Evolutionary conservation across 2,329 filamentous ascomycete species (phyloP).

Genomic region (Paraphoma sp.): DNA sequence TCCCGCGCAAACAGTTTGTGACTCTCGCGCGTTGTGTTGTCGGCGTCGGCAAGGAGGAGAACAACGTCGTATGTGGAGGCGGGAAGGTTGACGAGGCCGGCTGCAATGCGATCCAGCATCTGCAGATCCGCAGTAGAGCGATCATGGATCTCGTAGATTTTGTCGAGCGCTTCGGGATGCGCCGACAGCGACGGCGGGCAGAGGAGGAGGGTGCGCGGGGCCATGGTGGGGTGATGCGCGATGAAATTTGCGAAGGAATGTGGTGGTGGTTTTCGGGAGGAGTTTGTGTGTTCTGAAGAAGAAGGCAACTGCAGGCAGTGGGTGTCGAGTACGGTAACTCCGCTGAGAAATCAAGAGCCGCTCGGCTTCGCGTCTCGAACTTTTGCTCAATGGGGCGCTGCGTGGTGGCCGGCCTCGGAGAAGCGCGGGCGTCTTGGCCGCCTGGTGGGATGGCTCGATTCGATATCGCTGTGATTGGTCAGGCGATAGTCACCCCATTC

Average conservation of each 20-base stretch:
- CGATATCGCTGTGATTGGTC: not conserved
- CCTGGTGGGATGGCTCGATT: not conserved
- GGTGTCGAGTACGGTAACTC: not conserved
- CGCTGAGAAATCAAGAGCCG: conserved; percentile 16
- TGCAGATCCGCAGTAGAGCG: conserved; percentile 84
- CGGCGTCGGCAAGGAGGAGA: conserved; percentile 80
- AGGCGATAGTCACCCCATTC: not conserved
- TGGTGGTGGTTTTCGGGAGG: not conserved
- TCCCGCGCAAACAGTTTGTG: conserved; percentile 69
- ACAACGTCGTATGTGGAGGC: conserved; percentile 81
- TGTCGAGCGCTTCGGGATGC: conserved; percentile 78
- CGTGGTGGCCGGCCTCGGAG: conserved; percentile 33
- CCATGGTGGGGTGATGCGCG: conserved; percentile 33
- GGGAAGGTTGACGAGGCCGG: conserved; percentile 80
- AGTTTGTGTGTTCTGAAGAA: not conserved
- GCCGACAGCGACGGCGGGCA: conserved; percentile 89
- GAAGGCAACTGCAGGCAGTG: not conserved
- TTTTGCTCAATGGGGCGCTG: conserved; percentile 28
- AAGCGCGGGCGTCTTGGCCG: conserved; percentile 9
- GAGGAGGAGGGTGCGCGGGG: conserved; percentile 75
- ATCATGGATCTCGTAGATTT: conserved; percentile 75
- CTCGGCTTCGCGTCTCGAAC: conserved; percentile 18
- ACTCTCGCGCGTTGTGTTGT: conserved; percentile 68
- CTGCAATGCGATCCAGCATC: conserved; percentile 93
- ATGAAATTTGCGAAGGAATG: not conserved